Base-by-base conservation (phyloP, 2,329 filamentous ascomycete species). In the Ophiocordyceps australis region DNA sequence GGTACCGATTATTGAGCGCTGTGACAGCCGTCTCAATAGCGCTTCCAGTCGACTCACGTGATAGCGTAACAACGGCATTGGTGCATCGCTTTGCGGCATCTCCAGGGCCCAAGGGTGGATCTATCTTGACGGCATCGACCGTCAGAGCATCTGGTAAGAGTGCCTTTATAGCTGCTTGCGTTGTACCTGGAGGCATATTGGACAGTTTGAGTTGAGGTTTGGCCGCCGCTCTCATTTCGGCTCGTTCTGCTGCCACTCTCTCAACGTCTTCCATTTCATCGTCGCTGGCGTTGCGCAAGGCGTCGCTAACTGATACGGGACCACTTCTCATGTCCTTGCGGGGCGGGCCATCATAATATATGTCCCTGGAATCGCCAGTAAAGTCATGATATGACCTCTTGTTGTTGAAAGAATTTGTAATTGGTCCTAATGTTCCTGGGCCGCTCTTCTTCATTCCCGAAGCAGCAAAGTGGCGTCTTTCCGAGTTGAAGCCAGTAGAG, bases 21-120 rank as follows among this genome's bases (percentile, higher is more conserved):
- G 73, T 86, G 27, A 92, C 79, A 1, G 74, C 67, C 4, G 69
- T 62, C 40, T 94, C 83, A 28, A 94, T 85, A 29, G 91, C 80
- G 14, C 74, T 77, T 1, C 76, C 77, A 0, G 82, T 69, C 0
- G 82, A 89, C 35, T 89, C 80, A 30, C 77, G 72, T 2, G 77
- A 72, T 17, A 93, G 53, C 0, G 77, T 83, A 23, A 89, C 76
- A 38, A 93, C 81, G 5, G 82, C 82, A 11, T 79, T 65, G 18
- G 70, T 63, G 3, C 74, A 76, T n/a, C n/a, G n/a, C 41, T 73
- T 83, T 30, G 76, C 65, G 36, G 85, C 77, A 3, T 51, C 50
- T 20, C 50, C 54, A 2, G 65, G 51, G 3, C 59, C 62, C 9
- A 52, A 43, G 1, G 63, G 50, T 4, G 72, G 65, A 16, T 78